Percentiles rank a stretch among this genome's conserved stretches.
phyloP scores from a whole-genome alignment of 1,139 yeast genomes.

The Scheffersomyces stambukii region DNA sequence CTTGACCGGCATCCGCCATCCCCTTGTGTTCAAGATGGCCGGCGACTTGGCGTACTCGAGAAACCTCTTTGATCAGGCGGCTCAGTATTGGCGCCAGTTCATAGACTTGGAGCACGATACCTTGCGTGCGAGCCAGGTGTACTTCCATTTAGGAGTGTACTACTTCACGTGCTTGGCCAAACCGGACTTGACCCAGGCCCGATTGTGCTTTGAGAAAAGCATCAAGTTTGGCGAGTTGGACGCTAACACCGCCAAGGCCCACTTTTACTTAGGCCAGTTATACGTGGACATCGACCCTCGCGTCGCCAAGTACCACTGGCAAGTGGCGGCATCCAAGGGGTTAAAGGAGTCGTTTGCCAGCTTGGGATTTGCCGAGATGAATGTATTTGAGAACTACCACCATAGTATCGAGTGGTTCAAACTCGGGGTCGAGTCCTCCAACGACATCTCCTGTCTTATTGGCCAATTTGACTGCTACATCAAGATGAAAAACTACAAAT shows the following conservation, averaged over 20 bases:
- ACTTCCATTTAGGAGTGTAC: constrained; percentile 64
- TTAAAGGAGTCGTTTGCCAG: constrained; percentile 71
- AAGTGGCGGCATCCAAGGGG: constrained; percentile 72
- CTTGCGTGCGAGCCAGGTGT: constrained; percentile 67
- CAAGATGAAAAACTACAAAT: constrained; percentile 20
- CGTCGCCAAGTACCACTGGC: constrained; percentile 64
- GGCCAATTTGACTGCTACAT: constrained; percentile 67
- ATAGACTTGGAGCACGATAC: constrained; percentile 52
- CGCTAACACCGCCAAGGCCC: constrained; percentile 57
- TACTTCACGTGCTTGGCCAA: constrained; percentile 43
- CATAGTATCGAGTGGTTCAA: constrained; percentile 82
- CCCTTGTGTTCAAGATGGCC: constrained; percentile 65
- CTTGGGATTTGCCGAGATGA: constrained; percentile 74
- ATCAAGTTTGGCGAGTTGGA: constrained; percentile 57
- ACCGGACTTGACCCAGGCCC: constrained; percentile 51
- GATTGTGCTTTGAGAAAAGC: constrained; percentile 56
- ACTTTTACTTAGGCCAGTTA: constrained; percentile 73
- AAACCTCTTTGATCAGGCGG: constrained; percentile 46
- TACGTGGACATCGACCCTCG: constrained; percentile 53
- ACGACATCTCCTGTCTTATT: constrained; percentile 59
- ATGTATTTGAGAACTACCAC: constrained; percentile 48
- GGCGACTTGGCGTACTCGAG: constrained; percentile 65
- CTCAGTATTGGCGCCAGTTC: constrained; percentile 57
- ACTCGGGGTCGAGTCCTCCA: constrained; percentile 63
- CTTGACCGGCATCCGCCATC: constrained; percentile 61